Base-by-base conservation (phyloP, 805 yeast genomes). In the Kodamaea jinghongensis region DNA sequence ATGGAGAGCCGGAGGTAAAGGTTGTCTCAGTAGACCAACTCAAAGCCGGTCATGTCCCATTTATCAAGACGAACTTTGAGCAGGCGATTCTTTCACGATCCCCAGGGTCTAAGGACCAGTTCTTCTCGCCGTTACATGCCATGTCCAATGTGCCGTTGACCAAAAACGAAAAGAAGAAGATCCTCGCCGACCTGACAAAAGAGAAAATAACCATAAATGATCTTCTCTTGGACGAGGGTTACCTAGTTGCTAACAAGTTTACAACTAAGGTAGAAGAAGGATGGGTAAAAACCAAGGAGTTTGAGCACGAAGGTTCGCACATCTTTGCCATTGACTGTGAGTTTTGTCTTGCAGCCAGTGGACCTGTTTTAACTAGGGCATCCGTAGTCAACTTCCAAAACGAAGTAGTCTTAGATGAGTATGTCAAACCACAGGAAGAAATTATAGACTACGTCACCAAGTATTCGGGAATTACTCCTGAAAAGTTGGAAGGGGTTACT, bases 241-340 rank as follows among this genome's bases (percentile, higher is more conserved):
- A 78, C 13, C 47, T 89, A 54, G 29, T 57, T 3, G 65, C 57
- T 5, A 63, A 78, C 45, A 68, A 67, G 4, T 84, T 80, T 51
- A 95, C 95, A 0, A 63, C 83, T 28, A 50, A 43, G 8, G 34
- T 39, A n/a, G 40, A 36, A 3, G 48, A 50, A 1, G 72, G 66
- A 3, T 84, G 84, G 81, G 71, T 66, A 1, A 76, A 76, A 31
- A 83, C 95, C 0, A 47, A 28, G 10, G 40, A 54, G 1, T 75
- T 78, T 44, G 76, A 73, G 1, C 81, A 78, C 45, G 79, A 70
- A 7, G 82, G 81, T 0, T 73, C 84, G 0, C 79, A 71, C 41
- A 77, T 84, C 0, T 87, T 78, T 63, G 93, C 95, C 0, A 48
- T 93, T 13, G 99, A 91, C 62, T 93, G 99, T 68, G 99, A 91